A percentile compares a stretch with the other conserved stretches of the same genome.
These are phyloP conservation scores for Sarcodon aspratus DNA, from an alignment of 768 basidiomycete species.

Conservation along the genomic window DNA sequence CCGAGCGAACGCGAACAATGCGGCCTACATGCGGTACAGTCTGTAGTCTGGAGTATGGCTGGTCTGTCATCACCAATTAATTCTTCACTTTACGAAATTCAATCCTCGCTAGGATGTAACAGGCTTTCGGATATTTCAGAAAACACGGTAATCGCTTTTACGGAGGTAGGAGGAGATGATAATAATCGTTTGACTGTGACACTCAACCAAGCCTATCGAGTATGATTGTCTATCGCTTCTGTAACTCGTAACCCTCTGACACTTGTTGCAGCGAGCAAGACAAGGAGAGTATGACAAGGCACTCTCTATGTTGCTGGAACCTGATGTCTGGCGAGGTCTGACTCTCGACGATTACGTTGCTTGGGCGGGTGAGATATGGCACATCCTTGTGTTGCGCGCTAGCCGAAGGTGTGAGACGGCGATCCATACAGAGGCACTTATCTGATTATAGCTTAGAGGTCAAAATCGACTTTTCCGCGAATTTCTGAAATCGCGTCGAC, in stretches of 20 bases:
- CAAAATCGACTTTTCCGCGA: conserved; percentile 59
- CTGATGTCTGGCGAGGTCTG: conserved; percentile 59
- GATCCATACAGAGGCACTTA: background rate
- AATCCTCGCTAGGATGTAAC: conserved; percentile 41
- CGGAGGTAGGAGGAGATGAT: conserved; percentile 43
- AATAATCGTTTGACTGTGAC: conserved; percentile 48
- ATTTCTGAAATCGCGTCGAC: conserved; percentile 47
- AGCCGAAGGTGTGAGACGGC: conserved; percentile 45
- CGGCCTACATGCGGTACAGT: conserved; percentile 65
- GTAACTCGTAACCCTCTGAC: background rate
- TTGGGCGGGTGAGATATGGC: conserved; percentile 75
- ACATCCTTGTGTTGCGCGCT: conserved; percentile 55
- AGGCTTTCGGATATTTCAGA: conserved; percentile 57
- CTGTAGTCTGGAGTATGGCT: conserved; percentile 57
- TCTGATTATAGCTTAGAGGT: conserved; percentile 30
- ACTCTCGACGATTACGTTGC: conserved; percentile 50
- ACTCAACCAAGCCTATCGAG: conserved; percentile 62
- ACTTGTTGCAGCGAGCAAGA: conserved; percentile 44
- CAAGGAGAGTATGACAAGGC: conserved; percentile 58
- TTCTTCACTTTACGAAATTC: background rate
- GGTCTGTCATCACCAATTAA: conserved; percentile 28
- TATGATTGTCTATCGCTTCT: conserved; percentile 12
- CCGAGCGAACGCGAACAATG: conserved; percentile 52
- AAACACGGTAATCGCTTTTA: conserved; percentile 57
- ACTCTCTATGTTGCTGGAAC: conserved; percentile 51